Base-by-base conservation (phyloP, 805 yeast genomes). In the Wickerhamiella galacta region DNA sequence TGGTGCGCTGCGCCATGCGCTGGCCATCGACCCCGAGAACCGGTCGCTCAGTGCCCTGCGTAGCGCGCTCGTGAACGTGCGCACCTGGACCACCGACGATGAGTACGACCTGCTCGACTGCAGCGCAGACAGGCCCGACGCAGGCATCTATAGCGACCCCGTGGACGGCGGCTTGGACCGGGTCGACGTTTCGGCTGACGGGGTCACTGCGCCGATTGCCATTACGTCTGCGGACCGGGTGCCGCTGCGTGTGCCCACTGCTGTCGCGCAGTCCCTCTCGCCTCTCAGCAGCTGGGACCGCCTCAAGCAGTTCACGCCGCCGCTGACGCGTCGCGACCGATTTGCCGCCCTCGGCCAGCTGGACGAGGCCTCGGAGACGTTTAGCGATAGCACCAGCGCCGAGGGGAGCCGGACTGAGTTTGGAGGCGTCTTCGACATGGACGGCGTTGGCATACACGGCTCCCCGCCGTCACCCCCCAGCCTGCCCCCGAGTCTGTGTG, bases 1-100 rank as follows among this genome's bases (percentile, higher is more conserved):
- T 51, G 70, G 76, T n/a, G 92, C 80, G 0, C 64, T 85, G 49
- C 67, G 93, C 36, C 69, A 70, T 42, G 66, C 78, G 39, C 61
- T 87, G 35, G 75, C 92, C 9, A 68, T 87, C 36, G 94, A 85
- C 57, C 96, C 96, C 1, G 65, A 66, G 18, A 81, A 85, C 56
- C 72, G 96, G 48, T 74, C 75, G 46, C 58, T 87, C 38, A 48
- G 50, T 2, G 57, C 58, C 33, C 70, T 83, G 63, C 70, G 68
- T 42, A 52, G 55, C 3, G 87, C 80, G 43, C 55, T 87, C 33
- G 46, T 55, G 16, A 63, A 61, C 32, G 65, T 81, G 20, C 68
- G 69, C 34, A 72, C 64, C 41, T 74, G 85, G 56, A 81, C 95
- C 7, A 69, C 80, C 39, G 95, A 85, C 55, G 93, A 81, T 44